Evolutionary conservation across 164 flowering plant genomes (phyloP).

Genomic region (Litsea cubeba): DNA sequence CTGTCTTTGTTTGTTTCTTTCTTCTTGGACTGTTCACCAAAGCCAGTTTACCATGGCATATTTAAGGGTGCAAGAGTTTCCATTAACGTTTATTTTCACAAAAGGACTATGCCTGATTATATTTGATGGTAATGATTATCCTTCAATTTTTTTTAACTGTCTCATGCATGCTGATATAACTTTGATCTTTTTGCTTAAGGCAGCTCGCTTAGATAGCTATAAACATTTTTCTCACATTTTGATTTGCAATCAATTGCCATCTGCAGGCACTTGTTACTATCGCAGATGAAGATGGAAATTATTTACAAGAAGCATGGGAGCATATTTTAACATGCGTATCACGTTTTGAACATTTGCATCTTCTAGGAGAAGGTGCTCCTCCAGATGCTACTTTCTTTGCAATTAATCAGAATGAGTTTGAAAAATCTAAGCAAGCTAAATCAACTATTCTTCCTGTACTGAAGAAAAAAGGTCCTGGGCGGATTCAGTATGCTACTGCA

Average conservation of each 20-base stretch:
- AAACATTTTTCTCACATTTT: conserved; percentile 8
- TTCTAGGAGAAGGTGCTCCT: conserved; percentile 98
- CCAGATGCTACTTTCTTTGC: conserved; percentile 99
- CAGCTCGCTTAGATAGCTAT: not conserved
- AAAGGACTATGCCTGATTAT: too few species aligned
- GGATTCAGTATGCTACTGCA: conserved; percentile 76
- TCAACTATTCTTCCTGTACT: conserved; percentile 80
- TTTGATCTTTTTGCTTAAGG: not conserved
- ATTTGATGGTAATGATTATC: too few species aligned
- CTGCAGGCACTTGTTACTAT: conserved; percentile 76
- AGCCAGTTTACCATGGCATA: too few species aligned
- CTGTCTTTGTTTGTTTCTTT: too few species aligned
- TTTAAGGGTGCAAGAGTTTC: too few species aligned
- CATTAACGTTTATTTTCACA: too few species aligned
- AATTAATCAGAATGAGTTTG: conserved; percentile 73
- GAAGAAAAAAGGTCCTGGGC: conserved; percentile 89
- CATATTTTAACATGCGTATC: conserved; percentile 98
- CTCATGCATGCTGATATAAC: not conserved
- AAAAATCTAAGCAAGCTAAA: conserved; percentile 76
- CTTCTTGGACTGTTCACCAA: too few species aligned
- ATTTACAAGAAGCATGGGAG: conserved; percentile 99
- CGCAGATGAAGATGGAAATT: conserved; percentile 98
- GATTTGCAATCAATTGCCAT: conserved; percentile 15
- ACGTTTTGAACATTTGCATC: conserved; percentile 97
- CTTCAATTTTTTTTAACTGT: not conserved